Percentiles rank a stretch among this genome's conserved stretches.
Conservation (phyloP, 2,329 filamentous ascomycete species). For the Chrysoporthe puriensis region DNA sequence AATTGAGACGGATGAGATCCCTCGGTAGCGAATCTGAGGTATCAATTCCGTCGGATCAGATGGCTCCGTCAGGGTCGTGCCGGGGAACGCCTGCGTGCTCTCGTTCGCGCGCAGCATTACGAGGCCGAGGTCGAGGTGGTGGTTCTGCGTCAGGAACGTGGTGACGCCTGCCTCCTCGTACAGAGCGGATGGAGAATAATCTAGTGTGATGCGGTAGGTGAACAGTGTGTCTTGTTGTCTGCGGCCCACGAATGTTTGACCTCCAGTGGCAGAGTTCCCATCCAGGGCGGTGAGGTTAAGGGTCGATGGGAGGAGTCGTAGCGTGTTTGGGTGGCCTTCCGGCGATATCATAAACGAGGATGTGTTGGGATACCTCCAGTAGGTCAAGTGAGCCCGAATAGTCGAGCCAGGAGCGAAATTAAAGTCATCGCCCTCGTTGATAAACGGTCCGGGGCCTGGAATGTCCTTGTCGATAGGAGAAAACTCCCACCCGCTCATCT, state of each 20-base stretch:
- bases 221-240: conserved; percentile 61
- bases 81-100: conserved; percentile 33
- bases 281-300: conserved; percentile 59
- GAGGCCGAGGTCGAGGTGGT: conserved; percentile 54
- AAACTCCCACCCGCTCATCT: conserved; percentile 34
- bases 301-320: conserved; percentile 51
- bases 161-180: conserved; percentile 57
- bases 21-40: conserved; percentile 50
- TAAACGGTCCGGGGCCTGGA: conserved; percentile 33
- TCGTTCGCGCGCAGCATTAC: conserved; percentile 40
- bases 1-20: conserved; percentile 45
- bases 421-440: conserved; percentile 35
- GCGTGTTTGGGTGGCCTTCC: conserved; percentile 44
- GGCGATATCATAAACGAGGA: conserved; percentile 51
- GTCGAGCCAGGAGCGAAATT: conserved; percentile 41
- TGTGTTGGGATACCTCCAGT: conserved; percentile 57
- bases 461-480: conserved; percentile 30
- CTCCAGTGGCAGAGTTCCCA: conserved; percentile 48
- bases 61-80: conserved; percentile 24
- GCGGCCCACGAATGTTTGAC: conserved; percentile 60
- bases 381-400: conserved; percentile 58
- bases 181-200: conserved; percentile 42
- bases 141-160: conserved; percentile 56
- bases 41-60: conserved; percentile 32
- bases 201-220: conserved; percentile 51